phyloP scores from a whole-genome alignment of 495 filamentous ascomycete genomes.

The Ramalina intermedia region DNA sequence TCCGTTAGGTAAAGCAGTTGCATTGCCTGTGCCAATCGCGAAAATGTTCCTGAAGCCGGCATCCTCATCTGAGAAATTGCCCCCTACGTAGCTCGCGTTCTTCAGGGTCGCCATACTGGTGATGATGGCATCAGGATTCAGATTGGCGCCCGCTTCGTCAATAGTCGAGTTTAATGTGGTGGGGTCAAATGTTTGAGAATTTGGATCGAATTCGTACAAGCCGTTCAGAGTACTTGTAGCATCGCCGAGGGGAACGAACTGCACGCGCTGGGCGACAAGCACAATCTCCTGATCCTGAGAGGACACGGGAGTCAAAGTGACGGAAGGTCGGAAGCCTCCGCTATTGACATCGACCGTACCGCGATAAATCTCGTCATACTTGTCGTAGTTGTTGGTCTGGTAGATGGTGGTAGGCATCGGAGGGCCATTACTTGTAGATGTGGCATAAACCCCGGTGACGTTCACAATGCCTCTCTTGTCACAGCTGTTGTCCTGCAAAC shows the following conservation, averaged over 20 bases:
- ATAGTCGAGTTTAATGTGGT: slow-evolving; percentile 59
- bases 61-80: slow-evolving; percentile 58
- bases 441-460: slow-evolving; percentile 56
- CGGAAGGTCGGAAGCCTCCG: slow-evolving; percentile 58
- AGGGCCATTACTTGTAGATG: slow-evolving; percentile 23
- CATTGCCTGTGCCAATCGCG: slow-evolving; percentile 49
- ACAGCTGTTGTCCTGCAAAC: slow-evolving; percentile 65
- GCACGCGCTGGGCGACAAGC: slow-evolving; percentile 73
- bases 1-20: slow-evolving; percentile 44
- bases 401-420: slow-evolving; percentile 40
- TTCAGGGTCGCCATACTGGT: slow-evolving; percentile 43
- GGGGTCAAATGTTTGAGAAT: slow-evolving; percentile 37
- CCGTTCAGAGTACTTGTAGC: slow-evolving; percentile 70
- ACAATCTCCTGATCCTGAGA: slow-evolving; percentile 51
- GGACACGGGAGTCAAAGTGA: slow-evolving; percentile 58
- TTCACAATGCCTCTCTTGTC: slow-evolving; percentile 58
- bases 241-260: slow-evolving; percentile 51
- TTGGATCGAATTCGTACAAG: slow-evolving; percentile 78
- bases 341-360: slow-evolving; percentile 68
- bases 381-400: slow-evolving; percentile 89
- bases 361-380: slow-evolving; percentile 81
- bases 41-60: slow-evolving; percentile 55
- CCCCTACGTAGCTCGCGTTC: slow-evolving; percentile 57
- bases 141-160: slow-evolving; percentile 53
- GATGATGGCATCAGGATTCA: slow-evolving; percentile 51